Evolutionary conservation across 83 land plant species (phyloP).

Genomic region (Larix sibirica): DNA sequence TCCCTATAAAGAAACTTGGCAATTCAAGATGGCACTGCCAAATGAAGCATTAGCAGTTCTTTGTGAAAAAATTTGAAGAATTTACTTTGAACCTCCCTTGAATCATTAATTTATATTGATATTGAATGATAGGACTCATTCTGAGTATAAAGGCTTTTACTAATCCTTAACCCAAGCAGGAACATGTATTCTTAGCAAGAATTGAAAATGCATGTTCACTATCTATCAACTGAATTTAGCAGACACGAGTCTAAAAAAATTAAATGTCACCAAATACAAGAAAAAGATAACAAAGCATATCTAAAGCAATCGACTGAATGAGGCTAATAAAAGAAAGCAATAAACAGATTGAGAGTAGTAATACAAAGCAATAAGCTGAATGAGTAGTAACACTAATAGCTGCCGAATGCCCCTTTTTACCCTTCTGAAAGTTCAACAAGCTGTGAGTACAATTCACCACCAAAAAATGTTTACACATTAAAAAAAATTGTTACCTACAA

Average conservation of each 20-base stretch:
- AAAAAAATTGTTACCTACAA: too few species aligned
- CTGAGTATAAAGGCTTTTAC: not conserved
- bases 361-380: too few species aligned
- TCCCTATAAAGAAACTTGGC: too few species aligned
- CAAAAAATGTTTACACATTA: too few species aligned
- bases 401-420: conserved; percentile 26
- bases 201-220: not conserved
- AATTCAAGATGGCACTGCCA: too few species aligned
- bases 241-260: not conserved
- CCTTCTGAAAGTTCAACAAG: conserved; percentile 49
- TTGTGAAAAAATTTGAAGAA: not conserved
- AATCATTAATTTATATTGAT: not conserved
- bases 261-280: not conserved
- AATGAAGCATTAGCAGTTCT: not conserved
- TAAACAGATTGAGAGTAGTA: not conserved
- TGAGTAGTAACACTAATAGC: not conserved
- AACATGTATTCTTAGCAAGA: not conserved
- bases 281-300: not conserved
- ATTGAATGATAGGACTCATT: not conserved
- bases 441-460: conserved; percentile 71
- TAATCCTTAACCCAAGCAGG: not conserved
- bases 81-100: not conserved
- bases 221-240: not conserved
- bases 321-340: not conserved
- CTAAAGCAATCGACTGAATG: not conserved